These are phyloP conservation scores for Grammothele lineata DNA, from an alignment of 768 basidiomycete genomes.

Conservation along the genomic window DNA sequence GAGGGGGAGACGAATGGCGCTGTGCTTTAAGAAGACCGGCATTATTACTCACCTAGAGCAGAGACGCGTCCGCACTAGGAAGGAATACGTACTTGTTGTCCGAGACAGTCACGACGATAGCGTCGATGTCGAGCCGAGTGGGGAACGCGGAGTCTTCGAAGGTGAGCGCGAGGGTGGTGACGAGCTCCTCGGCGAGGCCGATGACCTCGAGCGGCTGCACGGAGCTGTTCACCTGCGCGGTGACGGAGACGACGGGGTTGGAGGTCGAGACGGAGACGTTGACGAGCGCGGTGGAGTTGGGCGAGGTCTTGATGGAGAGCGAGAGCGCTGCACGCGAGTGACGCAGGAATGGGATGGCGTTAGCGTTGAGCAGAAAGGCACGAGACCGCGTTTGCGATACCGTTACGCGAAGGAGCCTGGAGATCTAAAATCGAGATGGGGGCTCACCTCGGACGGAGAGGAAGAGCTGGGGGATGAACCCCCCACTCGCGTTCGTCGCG, in stretches of 20 bases:
- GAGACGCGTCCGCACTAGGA: too few relatives aligned
- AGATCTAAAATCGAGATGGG: not conserved
- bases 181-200: conserved; percentile 13
- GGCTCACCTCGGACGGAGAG: conserved; percentile 15
- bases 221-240: conserved; percentile 13
- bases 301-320: conserved; percentile 13
- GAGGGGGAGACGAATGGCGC: conserved; percentile 16
- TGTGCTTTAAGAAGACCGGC: conserved; percentile 8
- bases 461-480: conserved; percentile 18
- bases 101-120: conserved; percentile 15
- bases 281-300: conserved; percentile 11
- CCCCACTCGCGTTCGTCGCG: conserved; percentile 12
- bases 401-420: too few relatives aligned
- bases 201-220: conserved; percentile 14
- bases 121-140: conserved; percentile 15
- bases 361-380: not conserved
- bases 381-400: not conserved
- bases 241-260: conserved; percentile 15
- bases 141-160: conserved; percentile 9
- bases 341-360: not conserved
- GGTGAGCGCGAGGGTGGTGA: conserved; percentile 17
- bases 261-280: conserved; percentile 16
- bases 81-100: conserved; percentile 14
- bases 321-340: conserved; percentile 4
- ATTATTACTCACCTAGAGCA: too few relatives aligned